Base-by-base conservation (phyloP, 352 stramenopile genomes). In the Thalassiosira oceanica region DNA sequence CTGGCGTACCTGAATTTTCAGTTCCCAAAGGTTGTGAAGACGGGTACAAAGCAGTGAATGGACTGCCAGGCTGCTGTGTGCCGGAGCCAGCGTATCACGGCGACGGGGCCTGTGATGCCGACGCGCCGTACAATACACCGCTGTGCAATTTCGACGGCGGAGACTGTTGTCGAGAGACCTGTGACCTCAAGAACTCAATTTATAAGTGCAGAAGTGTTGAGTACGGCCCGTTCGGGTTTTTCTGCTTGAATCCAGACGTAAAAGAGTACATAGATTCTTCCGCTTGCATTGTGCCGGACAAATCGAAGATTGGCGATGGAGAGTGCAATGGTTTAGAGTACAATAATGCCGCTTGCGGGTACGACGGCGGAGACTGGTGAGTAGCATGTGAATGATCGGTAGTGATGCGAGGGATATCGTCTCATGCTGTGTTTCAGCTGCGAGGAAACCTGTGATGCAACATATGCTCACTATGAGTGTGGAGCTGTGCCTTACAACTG, bases 141-240 rank as follows among this genome's bases (percentile, higher is more conserved):
- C 66, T 56, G 36, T 83, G 73, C 28, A 49, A 37, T 15, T 83
- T 49, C n/a, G 73, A 83, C 41, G 37, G 58, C 1, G 73, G 73
- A 11, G 73, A 83, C 54, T 83, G 73, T 23, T 82, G 72, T 49
- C 33, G 49, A 54, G 72, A 64, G 20, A 67, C 62, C 0, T 74
- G 62, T 16, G 48, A 66, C 24, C 51, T 56, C 13, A 41, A 74
- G 6, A n/a, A n/a, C 5, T 42, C 53, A 16, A 27, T 11, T 18
- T 74, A 60, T 20, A 49, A 54, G n/a, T 74, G 62, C 27, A 50
- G 44, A 37, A 56, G 52, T 13, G 46, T 64, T 41, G 35, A 11
- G 16, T 74, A 55, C 43, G 62, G 62, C 20, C 62, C 62, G 1
- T 74, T 74, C 44, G 62, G 62, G n/a, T 74, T 54, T 27, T 74